Evolutionary conservation across 208 protist species (phyloP).

Genomic region (Crithidia thermophila): DNA sequence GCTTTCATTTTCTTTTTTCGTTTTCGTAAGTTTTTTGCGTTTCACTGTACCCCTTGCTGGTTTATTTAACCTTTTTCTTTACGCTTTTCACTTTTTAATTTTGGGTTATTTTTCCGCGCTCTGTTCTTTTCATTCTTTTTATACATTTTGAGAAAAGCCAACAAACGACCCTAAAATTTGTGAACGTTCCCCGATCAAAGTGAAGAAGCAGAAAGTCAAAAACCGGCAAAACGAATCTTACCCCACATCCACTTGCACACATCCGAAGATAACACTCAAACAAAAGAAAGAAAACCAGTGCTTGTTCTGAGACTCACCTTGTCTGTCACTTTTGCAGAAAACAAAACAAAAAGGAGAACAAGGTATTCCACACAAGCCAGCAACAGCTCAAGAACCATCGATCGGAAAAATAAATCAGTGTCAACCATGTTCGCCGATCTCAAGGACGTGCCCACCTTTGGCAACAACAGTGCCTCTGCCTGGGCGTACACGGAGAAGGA

Average conservation of each 20-base stretch:
- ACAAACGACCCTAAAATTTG: slow-evolving; percentile 15
- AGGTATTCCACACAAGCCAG: too few relatives aligned
- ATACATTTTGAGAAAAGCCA: slow-evolving; percentile 6
- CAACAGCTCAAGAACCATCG: too few relatives aligned
- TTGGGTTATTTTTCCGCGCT: not conserved
- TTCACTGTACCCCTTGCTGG: not conserved
- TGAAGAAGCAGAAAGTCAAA: not conserved
- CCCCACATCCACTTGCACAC: too few relatives aligned
- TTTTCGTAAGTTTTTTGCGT: not conserved
- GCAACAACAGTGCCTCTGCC: slow-evolving; percentile 2
- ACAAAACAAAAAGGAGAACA: not conserved
- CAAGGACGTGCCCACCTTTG: not conserved
- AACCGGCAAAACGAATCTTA: not conserved
- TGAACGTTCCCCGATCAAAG: not conserved
- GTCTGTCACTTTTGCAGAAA: too few relatives aligned
- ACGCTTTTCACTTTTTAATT: not conserved
- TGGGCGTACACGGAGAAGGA: slow-evolving; percentile 7
- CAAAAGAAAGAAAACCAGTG: too few relatives aligned
- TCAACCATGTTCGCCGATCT: slow-evolving; percentile 9
- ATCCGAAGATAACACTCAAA: too few relatives aligned
- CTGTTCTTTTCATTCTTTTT: not conserved
- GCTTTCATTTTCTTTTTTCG: slow-evolving; percentile 6
- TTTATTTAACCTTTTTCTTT: slow-evolving; percentile 8
- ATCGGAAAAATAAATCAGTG: too few relatives aligned
- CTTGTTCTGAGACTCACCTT: too few relatives aligned